A percentile compares a stretch with the other conserved stretches of the same genome.
Conservation (phyloP, 208 protist species). For the Zelonia costaricensis region DNA sequence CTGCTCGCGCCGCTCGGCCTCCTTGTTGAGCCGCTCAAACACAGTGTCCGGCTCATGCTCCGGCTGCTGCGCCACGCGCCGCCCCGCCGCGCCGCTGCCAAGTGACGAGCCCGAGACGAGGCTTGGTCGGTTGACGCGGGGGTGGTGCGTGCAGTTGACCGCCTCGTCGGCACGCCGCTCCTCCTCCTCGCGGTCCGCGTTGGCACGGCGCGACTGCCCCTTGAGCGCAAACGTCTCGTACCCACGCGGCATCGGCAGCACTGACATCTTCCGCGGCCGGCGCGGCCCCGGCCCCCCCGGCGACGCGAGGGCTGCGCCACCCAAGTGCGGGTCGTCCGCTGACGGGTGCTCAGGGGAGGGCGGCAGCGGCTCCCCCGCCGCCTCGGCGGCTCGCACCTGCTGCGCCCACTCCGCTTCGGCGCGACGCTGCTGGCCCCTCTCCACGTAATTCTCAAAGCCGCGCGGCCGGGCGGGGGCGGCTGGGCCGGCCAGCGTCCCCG, state of each 20-base stretch:
- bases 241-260: slow-evolving; percentile 16
- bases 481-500: too few species aligned
- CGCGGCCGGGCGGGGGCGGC: slow-evolving; percentile 10
- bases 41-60: neutral
- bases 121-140: slow-evolving; percentile 9
- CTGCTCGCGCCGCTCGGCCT: slow-evolving; percentile 18
- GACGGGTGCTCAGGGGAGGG: neutral
- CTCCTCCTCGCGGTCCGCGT: slow-evolving; percentile 16
- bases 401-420: slow-evolving; percentile 23
- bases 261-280: slow-evolving; percentile 17
- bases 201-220: slow-evolving; percentile 15
- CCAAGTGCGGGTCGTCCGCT: too few species aligned
- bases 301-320: too few species aligned
- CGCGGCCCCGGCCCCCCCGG: too few species aligned
- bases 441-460: slow-evolving; percentile 36
- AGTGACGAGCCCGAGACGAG: neutral
- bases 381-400: slow-evolving; percentile 6
- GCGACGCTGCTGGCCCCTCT: slow-evolving; percentile 38
- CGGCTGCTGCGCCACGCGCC: neutral
- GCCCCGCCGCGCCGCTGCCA: neutral
- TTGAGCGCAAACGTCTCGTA: slow-evolving; percentile 20
- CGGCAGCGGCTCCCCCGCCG: slow-evolving; percentile 1
- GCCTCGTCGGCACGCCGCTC: slow-evolving; percentile 9
- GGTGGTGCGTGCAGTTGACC: slow-evolving; percentile 21
- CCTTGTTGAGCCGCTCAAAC: slow-evolving; percentile 16